phyloP scores from a whole-genome alignment of 139 green algal genomes.

The Bryopsis sp. region DNA sequence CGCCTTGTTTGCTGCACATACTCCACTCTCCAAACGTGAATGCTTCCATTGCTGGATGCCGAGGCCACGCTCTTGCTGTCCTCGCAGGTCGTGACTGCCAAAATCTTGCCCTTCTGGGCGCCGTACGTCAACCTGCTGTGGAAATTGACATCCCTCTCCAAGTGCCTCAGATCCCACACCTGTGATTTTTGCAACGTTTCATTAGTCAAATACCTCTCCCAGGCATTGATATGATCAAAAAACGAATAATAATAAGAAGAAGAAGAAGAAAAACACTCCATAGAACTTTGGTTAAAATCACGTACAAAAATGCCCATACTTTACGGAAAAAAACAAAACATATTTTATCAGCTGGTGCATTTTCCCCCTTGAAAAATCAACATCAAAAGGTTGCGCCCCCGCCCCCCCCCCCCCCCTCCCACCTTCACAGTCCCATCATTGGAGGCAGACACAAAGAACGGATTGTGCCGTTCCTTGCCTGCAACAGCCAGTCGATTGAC shows the following conservation, averaged over 20 bases:
- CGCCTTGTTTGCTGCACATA: conserved; percentile 25
- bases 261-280: too few species aligned
- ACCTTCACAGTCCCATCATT: conserved; percentile 80
- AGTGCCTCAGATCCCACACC: conserved; percentile 79
- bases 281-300: too few species aligned
- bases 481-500: conserved; percentile 67
- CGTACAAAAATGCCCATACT: too few species aligned
- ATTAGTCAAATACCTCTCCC: too few species aligned
- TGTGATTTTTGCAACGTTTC: too few species aligned
- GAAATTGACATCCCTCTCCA: conserved; percentile 87
- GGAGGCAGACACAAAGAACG: conserved; percentile 69
- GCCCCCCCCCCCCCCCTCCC: too few species aligned
- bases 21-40: conserved; percentile 85
- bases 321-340: too few species aligned
- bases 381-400: too few species aligned
- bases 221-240: too few species aligned
- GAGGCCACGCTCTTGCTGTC: conserved; percentile 52
- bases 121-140: conserved; percentile 71
- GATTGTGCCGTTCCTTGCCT: conserved; percentile 22
- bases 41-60: conserved; percentile 44
- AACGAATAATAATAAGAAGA: too few species aligned
- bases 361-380: too few species aligned
- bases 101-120: conserved; percentile 38
- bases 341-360: too few species aligned
- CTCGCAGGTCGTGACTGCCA: conserved; percentile 34